Evolutionary conservation across 1,139 yeast genomes (phyloP).

Genomic region (Suhomyces chickasaworum): DNA sequence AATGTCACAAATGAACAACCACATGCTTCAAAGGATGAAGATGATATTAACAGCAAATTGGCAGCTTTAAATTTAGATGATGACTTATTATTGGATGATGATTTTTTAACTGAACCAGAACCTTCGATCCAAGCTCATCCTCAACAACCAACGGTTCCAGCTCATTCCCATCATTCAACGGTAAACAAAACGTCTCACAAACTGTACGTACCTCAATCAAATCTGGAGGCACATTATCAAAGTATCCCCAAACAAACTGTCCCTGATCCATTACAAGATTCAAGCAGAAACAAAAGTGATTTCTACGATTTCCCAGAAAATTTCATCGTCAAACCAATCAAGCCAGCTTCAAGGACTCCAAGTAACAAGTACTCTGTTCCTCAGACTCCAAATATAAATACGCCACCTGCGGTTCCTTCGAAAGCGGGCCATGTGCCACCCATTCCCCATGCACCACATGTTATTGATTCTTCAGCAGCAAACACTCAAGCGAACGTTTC

Average conservation of each 20-base stretch:
- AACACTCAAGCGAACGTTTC: not conserved
- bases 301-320: slow-evolving; percentile 80
- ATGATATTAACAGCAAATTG: slow-evolving; percentile 12
- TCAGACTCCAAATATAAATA: slow-evolving; percentile 5
- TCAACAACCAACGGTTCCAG: not conserved
- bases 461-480: not conserved
- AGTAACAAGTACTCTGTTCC: slow-evolving; percentile 31
- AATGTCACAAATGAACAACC: not conserved
- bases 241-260: slow-evolving; percentile 6
- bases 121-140: not conserved
- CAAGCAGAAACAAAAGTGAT: slow-evolving; percentile 52
- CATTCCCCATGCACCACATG: not conserved
- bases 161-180: not conserved
- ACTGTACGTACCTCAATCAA: slow-evolving; percentile 7
- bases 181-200: not conserved
- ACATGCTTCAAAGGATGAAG: not conserved
- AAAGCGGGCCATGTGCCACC: not conserved
- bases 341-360: slow-evolving; percentile 36
- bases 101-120: slow-evolving; percentile 21
- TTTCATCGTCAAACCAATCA: slow-evolving; percentile 46
- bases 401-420: slow-evolving; percentile 10
- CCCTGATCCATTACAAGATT: slow-evolving; percentile 1
- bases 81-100: slow-evolving; percentile 45
- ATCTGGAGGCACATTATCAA: slow-evolving; percentile 2
- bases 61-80: slow-evolving; percentile 51